Percentiles rank a stretch among this genome's conserved stretches.
Evolutionary conservation across 1,284 basidiomycete species (phyloP).

Genomic region (Cryptococcus hybrid): DNA sequence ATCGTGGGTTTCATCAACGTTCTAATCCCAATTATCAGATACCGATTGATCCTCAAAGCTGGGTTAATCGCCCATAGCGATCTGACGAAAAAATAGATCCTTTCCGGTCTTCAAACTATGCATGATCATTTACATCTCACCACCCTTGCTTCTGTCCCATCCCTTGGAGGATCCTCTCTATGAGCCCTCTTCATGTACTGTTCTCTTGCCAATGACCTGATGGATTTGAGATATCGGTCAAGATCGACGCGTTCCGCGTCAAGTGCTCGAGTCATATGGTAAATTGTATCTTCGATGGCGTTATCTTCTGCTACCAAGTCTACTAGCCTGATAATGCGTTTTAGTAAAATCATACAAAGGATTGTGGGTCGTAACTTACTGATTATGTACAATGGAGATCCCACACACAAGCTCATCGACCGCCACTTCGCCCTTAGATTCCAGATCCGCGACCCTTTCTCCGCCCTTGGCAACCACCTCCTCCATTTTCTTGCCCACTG

Average conservation of each 20-base stretch:
- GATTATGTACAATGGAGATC: slow-evolving; percentile 92
- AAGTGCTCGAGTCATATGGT: slow-evolving; percentile 91
- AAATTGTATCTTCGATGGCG: slow-evolving; percentile 96
- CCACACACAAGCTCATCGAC: slow-evolving; percentile 94
- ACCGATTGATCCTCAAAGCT: slow-evolving; percentile 12
- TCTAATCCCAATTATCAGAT: neutral
- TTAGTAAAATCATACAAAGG: neutral
- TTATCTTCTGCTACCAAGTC: slow-evolving; percentile 98
- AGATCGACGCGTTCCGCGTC: slow-evolving; percentile 90
- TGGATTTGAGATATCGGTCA: slow-evolving; percentile 86
- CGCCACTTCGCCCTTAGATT: slow-evolving; percentile 40
- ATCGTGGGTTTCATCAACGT: slow-evolving; percentile 26
- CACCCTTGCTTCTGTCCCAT: slow-evolving; percentile 57
- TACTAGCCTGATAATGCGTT: slow-evolving; percentile 63
- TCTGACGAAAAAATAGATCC: slow-evolving; percentile 19
- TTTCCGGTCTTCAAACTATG: neutral
- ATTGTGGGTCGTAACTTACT: slow-evolving; percentile 60
- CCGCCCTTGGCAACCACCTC: slow-evolving; percentile 64
- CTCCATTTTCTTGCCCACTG: slow-evolving; percentile 67
- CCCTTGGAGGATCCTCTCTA: slow-evolving; percentile 76
- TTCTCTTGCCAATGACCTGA: slow-evolving; percentile 83
- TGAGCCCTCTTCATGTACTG: slow-evolving; percentile 72
- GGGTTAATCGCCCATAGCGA: slow-evolving; percentile 33
- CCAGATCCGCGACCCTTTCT: slow-evolving; percentile 58
- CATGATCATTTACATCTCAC: slow-evolving; percentile 7